Conservation (phyloP, 2,329 filamentous ascomycete genomes). For the Hymenoscyphus albidus region DNA sequence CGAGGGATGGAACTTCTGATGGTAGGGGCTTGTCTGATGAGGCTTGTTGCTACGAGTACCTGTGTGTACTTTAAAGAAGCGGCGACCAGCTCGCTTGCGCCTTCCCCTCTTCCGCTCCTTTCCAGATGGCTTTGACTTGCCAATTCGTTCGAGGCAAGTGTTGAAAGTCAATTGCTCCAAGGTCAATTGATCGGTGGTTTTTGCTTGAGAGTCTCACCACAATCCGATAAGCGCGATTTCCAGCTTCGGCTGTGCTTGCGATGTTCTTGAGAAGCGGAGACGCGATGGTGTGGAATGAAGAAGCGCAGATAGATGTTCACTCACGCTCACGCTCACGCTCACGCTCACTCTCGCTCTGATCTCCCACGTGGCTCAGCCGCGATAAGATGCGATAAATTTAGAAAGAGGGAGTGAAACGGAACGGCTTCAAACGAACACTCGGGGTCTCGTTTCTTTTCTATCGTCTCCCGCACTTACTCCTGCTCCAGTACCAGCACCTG, state of each 20-base stretch:
- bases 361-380: slow-evolving; percentile 30
- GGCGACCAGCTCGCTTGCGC: neutral
- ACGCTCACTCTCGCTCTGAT: slow-evolving; percentile 3
- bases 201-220: neutral
- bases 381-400: slow-evolving; percentile 17
- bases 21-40: neutral
- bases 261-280: neutral
- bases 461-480: neutral
- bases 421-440: slow-evolving; percentile 9
- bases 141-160: slow-evolving; percentile 3
- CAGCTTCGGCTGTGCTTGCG: neutral
- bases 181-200: neutral
- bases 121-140: neutral
- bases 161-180: neutral
- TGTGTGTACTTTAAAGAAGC: neutral
- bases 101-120: slow-evolving; percentile 2
- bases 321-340: too few relatives aligned
- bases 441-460: slow-evolving; percentile 11
- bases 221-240: neutral
- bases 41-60: neutral
- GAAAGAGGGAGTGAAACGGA: slow-evolving; percentile 18
- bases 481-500: too few relatives aligned
- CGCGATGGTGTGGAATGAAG: neutral
- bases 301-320: neutral
- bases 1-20: neutral